Conservation (phyloP, 176 grass and related monocot species). For the Paspalum vaginatum region DNA sequence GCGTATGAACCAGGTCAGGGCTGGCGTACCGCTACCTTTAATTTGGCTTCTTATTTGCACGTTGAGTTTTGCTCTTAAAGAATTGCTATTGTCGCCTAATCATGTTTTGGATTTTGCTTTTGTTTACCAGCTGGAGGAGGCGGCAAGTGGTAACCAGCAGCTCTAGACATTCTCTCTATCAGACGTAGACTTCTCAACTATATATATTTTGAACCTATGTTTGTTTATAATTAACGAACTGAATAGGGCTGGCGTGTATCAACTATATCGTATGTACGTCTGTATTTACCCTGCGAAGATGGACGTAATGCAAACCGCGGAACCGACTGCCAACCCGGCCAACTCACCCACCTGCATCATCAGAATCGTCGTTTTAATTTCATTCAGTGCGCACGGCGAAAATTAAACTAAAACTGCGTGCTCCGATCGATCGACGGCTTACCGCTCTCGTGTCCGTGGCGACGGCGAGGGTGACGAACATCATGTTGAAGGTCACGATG, state of each 20-base stretch:
- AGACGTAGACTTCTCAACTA: background rate
- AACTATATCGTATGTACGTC: background rate
- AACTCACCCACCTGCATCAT: constrained; percentile 87
- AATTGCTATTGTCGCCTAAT: background rate
- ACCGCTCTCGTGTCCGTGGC: constrained; percentile 89
- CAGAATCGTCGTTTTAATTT: background rate
- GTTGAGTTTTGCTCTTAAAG: background rate
- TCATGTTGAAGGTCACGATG: constrained; percentile 97
- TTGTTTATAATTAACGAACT: background rate
- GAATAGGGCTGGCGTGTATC: constrained; percentile 2
- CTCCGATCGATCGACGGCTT: no score
- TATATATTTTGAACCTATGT: background rate
- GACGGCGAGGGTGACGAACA: constrained; percentile 94
- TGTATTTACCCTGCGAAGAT: constrained; percentile 92
- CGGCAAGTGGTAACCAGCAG: constrained; percentile 5
- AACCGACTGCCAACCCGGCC: constrained; percentile 91
- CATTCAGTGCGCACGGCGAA: no score
- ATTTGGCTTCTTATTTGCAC: background rate
- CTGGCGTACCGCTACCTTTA: background rate
- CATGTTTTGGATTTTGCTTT: constrained; percentile 31
- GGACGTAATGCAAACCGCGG: constrained; percentile 97
- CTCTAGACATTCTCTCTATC: no score
- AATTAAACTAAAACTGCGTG: no score
- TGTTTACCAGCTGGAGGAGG: background rate
- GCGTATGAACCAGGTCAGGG: background rate